Percentiles rank a stretch among this genome's conserved stretches.
phyloP scores from a whole-genome alignment of 108 stramenopile genomes.

The Fragilariopsis cylindrus region DNA sequence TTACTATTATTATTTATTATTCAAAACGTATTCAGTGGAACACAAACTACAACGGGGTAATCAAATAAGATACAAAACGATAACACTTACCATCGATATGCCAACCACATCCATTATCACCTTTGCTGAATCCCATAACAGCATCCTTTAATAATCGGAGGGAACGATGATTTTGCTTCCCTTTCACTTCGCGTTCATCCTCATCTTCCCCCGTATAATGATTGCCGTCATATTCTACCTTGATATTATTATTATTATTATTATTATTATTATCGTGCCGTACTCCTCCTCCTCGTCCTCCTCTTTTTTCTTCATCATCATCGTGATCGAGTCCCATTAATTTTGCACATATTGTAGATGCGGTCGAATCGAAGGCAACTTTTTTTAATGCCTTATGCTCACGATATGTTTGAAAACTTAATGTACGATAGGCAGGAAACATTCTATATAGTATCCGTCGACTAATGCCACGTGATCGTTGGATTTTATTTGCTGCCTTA shows the following conservation, averaged over 20 bases:
- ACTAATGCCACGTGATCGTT: background rate
- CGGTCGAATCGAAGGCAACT: slow-evolving; percentile 2
- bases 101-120: slow-evolving; percentile 23
- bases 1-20: too few species aligned
- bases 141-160: slow-evolving; percentile 6
- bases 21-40: too few species aligned
- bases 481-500: background rate
- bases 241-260: too few species aligned
- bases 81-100: slow-evolving; percentile 14
- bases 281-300: too few species aligned
- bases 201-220: too few species aligned
- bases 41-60: too few species aligned
- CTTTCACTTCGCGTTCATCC: too few species aligned
- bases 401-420: background rate
- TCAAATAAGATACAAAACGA: too few species aligned
- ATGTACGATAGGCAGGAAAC: slow-evolving; percentile 1
- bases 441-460: background rate
- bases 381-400: background rate
- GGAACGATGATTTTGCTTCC: background rate
- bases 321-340: slow-evolving; percentile 4
- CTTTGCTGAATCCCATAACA: slow-evolving; percentile 5
- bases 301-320: too few species aligned
- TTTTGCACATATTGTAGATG: slow-evolving; percentile 1
- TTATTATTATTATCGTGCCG: too few species aligned
- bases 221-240: too few species aligned